These are phyloP conservation scores for Backusella circina DNA, from an alignment of 192 early-diverging fungal species.

Conservation along the genomic window DNA sequence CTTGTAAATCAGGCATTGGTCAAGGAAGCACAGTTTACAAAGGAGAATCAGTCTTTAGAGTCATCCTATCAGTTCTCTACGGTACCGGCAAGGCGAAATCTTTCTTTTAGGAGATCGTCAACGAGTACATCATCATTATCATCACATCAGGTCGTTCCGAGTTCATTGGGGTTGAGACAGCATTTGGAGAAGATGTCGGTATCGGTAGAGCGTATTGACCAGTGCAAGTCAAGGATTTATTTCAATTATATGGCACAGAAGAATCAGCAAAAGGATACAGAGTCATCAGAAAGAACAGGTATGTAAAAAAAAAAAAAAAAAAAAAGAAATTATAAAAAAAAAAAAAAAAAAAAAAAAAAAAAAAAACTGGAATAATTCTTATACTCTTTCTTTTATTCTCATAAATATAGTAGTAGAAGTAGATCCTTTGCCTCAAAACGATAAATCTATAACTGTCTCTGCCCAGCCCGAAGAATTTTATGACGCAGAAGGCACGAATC, in stretches of 20 bases:
- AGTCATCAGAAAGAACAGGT: not conserved
- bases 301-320: no score
- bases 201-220: not conserved
- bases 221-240: not conserved
- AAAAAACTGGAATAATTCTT: no score
- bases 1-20: not conserved
- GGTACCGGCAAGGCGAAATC: not conserved
- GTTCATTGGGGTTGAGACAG: not conserved
- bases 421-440: not conserved
- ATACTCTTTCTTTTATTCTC: not conserved
- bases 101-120: not conserved
- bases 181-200: not conserved
- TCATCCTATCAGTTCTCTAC: not conserved
- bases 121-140: not conserved
- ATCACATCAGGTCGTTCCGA: not conserved
- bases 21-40: not conserved
- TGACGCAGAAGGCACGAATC: not conserved
- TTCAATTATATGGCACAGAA: not conserved
- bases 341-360: no score
- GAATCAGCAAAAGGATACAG: not conserved
- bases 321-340: no score
- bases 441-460: not conserved
- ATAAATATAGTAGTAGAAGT: not conserved
- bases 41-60: not conserved
- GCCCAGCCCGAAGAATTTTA: not conserved